Conservation (phyloP, 805 yeast species). For the Jamesozyma lodderae region DNA sequence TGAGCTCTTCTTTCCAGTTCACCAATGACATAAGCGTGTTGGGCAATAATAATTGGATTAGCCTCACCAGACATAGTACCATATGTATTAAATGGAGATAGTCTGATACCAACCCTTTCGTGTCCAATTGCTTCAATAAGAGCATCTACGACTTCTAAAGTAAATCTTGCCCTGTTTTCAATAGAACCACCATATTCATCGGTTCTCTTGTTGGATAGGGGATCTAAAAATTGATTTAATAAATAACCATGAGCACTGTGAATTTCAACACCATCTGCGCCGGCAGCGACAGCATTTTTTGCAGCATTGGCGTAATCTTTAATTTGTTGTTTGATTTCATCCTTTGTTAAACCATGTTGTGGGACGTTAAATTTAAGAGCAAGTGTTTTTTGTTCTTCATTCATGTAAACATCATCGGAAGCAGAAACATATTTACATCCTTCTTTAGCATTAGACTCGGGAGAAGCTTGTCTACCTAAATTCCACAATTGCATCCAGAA, state of each 20-base stretch:
- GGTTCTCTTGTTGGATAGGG: conserved; percentile 35
- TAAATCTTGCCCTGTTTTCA: conserved; percentile 40
- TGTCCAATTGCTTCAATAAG: conserved; percentile 44
- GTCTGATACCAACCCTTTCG: conserved; percentile 37
- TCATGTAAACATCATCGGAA: conserved; percentile 31
- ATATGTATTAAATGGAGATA: conserved; percentile 38
- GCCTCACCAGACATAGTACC: conserved; percentile 32
- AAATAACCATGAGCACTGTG: conserved; percentile 63
- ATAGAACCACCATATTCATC: conserved; percentile 49
- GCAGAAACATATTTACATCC: conserved; percentile 34
- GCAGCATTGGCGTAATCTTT: conserved; percentile 39
- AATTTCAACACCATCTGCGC: conserved; percentile 53
- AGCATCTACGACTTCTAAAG: conserved; percentile 43
- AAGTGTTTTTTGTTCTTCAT: conserved; percentile 27
- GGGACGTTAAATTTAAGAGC: conserved; percentile 29
- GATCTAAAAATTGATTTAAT: conserved; percentile 44
- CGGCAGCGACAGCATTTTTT: conserved; percentile 26
- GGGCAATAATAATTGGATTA: conserved; percentile 28
- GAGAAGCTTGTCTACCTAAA: conserved; percentile 35
- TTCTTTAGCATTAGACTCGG: conserved; percentile 28
- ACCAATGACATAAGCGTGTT: conserved; percentile 32
- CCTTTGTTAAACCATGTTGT: conserved; percentile 23
- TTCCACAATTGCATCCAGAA: conserved; percentile 45
- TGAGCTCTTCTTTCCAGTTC: conserved; percentile 33
- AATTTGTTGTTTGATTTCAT: conserved; percentile 34